Percentiles rank a stretch among this genome's conserved stretches.
These are phyloP conservation scores for Triticum dicoccoides DNA, from an alignment of 176 grass and related monocot genomes.

Conservation along the genomic window DNA sequence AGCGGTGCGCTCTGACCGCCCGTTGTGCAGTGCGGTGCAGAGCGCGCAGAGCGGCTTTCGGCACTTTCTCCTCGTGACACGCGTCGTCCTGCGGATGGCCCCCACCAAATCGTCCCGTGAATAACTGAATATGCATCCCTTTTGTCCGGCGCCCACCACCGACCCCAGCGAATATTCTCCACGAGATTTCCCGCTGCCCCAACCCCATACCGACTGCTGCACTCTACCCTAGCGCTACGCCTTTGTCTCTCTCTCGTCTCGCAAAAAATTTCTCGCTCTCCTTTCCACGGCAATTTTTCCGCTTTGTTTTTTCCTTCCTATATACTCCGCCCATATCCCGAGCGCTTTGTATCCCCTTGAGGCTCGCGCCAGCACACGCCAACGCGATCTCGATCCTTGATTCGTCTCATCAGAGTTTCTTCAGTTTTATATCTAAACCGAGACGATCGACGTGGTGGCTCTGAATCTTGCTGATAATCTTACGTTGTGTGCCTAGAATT, in stretches of 20 bases:
- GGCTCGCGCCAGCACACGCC: neutral
- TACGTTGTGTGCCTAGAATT: neutral
- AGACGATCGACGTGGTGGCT: neutral
- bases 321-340: neutral
- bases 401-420: neutral
- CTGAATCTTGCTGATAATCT: neutral
- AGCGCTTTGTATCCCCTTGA: constrained; percentile 4
- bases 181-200: constrained; percentile 4
- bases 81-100: constrained; percentile 22
- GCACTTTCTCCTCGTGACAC: constrained; percentile 54
- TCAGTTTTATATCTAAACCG: neutral
- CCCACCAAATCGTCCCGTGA: constrained; percentile 39
- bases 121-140: constrained; percentile 60
- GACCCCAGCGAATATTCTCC: constrained; percentile 45
- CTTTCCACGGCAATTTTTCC: neutral
- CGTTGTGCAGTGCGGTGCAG: neutral
- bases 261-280: neutral
- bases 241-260: neutral
- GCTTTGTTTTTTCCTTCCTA: neutral
- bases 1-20: neutral
- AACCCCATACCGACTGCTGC: no score
- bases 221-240: neutral
- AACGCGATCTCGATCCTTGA: neutral
- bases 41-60: constrained; percentile 1
- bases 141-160: constrained; percentile 60